Base-by-base conservation (phyloP, 2,329 filamentous ascomycete genomes). In the Exophiala lecanii-corni region DNA sequence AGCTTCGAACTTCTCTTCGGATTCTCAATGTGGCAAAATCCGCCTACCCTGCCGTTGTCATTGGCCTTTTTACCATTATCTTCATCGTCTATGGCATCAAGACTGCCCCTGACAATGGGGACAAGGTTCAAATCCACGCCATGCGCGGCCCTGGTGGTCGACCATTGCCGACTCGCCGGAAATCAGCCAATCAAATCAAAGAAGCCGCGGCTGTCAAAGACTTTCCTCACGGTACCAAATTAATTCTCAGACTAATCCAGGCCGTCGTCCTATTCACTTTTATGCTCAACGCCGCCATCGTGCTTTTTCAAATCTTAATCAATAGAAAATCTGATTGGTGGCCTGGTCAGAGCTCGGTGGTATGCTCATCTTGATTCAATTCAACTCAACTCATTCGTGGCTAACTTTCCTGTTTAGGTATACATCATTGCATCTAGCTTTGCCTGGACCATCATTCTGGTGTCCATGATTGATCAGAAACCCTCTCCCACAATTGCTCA, bases 361-460 rank as follows among this genome's bases (percentile, higher is more conserved):
- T 89, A 79, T 62, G 83, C 6, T 63, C 18, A 18, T 28, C 9
- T 13, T 7, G 15, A 36, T 39, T 35, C 18, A 17, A 17, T 18
- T 17, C 23, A 26, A 25, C 17, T 19, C 32, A 26, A 5, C 13
- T 26, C 25, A 9, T 18, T 9, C 35, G 10, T 28, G 15, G 42
- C 43, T 51, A 55, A 55, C 30, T 43, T 26, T 13, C 39, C 23
- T 12, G 23, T 26, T 20, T 45, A 95, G 89, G 83, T 94, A 59
- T 94, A 94, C 64, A 73, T 94, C 51, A 78, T 87, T 43, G 87
- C 84, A 41, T 84, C 86, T 33, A 84, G 89, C 54, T 95, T 94
- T 71, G 80, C 92, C 51, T 92, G 94, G 69, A 76, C 86, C 37
- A 82, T 95, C 55, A 77, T 95, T 54, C 75, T 94, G 54, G 84